Conservation (phyloP, 2,329 filamentous ascomycete genomes). For the Cordyceps javanica region DNA sequence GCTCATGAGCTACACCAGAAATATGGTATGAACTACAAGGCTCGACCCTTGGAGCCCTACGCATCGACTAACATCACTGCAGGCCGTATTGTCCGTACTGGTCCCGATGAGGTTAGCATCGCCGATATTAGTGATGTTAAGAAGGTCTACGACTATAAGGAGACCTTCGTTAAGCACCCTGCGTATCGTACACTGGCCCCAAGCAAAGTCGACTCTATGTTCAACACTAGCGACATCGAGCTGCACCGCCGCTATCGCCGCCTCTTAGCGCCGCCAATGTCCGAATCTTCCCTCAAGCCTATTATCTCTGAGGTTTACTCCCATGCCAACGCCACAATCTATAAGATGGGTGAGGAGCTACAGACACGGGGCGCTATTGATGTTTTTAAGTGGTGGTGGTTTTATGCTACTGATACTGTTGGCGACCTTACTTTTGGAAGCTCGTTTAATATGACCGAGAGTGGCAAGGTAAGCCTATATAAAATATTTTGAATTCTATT, state of each 20-base stretch:
- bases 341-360: slow-evolving; percentile 39
- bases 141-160: slow-evolving; percentile 27
- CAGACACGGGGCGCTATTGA: slow-evolving; percentile 31
- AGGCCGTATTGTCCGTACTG: slow-evolving; percentile 23
- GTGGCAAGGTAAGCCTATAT: slow-evolving; percentile 33
- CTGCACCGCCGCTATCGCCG: slow-evolving; percentile 34
- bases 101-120: slow-evolving; percentile 21
- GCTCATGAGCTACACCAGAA: slow-evolving; percentile 20
- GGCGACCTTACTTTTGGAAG: slow-evolving; percentile 49
- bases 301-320: slow-evolving; percentile 28
- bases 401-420: slow-evolving; percentile 49
- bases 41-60: too few species aligned
- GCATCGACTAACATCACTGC: not conserved
- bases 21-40: slow-evolving; percentile 18
- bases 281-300: slow-evolving; percentile 28
- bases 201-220: slow-evolving; percentile 22
- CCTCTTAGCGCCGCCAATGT: slow-evolving; percentile 36
- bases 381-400: slow-evolving; percentile 47
- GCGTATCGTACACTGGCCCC: slow-evolving; percentile 20
- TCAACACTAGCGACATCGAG: slow-evolving; percentile 33
- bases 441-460: slow-evolving; percentile 47
- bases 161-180: slow-evolving; percentile 20
- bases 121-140: slow-evolving; percentile 19
- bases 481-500: not conserved
- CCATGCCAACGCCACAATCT: slow-evolving; percentile 34